Conservation (phyloP, 2,329 filamentous ascomycete species). For the Phialophora tarda region DNA sequence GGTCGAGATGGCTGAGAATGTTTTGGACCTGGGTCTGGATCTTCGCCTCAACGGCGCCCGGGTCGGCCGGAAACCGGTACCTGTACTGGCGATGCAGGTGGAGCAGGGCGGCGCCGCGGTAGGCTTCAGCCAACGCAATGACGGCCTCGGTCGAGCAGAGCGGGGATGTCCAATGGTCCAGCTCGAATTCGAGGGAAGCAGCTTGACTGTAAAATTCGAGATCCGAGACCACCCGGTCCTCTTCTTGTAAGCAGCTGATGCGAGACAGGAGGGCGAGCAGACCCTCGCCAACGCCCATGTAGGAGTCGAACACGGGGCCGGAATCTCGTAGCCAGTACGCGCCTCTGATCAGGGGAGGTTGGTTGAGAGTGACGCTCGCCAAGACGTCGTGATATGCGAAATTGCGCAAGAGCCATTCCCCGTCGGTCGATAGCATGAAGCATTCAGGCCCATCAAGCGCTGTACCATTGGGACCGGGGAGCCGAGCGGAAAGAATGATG, state of each 20-base stretch:
- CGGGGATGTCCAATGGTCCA: not conserved
- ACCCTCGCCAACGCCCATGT: slow-evolving; percentile 1
- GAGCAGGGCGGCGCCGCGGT: not conserved
- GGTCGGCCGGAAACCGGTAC: not conserved
- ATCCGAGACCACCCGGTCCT: not conserved
- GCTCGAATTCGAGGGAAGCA: not conserved
- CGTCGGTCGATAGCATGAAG: slow-evolving; percentile 10
- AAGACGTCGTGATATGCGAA: slow-evolving; percentile 40
- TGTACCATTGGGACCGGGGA: not conserved
- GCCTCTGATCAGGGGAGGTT: slow-evolving; percentile 30
- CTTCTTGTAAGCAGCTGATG: not conserved
- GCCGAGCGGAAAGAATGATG: not conserved
- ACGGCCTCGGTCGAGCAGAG: not conserved
- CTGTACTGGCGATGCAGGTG: not conserved
- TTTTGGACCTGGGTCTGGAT: not conserved
- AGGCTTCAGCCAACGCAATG: not conserved
- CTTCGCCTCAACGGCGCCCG: not conserved
- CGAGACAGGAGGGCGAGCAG: not conserved
- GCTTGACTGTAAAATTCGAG: not conserved
- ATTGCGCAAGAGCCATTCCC: slow-evolving; percentile 37
- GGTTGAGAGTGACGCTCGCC: slow-evolving; percentile 26
- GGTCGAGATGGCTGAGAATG: not conserved
- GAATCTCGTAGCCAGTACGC: not conserved
- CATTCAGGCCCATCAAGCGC: not conserved
- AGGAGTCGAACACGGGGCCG: not conserved